Base-by-base conservation (phyloP, 768 basidiomycete species). In the Termitomyces sp. region DNA sequence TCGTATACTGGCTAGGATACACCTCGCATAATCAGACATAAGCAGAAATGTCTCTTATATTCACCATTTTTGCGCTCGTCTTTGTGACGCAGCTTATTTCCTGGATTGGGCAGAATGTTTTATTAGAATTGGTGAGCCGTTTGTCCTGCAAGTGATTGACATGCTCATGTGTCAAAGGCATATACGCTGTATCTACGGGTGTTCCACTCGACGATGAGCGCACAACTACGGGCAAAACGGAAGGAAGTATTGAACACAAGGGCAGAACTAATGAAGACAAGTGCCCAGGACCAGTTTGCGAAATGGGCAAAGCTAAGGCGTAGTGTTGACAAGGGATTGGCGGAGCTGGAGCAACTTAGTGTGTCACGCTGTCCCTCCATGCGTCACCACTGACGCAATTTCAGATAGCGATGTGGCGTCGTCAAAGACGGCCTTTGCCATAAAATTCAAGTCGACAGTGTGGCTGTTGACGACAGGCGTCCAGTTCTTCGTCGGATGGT, bases 231-330 rank as follows among this genome's bases (percentile, higher is more conserved):
- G 24, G 73, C 78, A 60, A 85, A 98, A 65, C 94, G 96, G 73
- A 75, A 81, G 8, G 87, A 95, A 57, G 83, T 98, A 33, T 78
- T 98, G 46, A 71, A 75, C 31, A 88, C 85, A 39, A 95, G 95
- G 74, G 80, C 89, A 27, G 93, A 98, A 69, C 84, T 98, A 3
- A 72, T 89, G 62, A 86, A 86, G 69, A 98, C 95, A 36, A 94
- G 91, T 66, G 91, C 94, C 18, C 97, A 98, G 70, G 95, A 98
- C 68, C 92, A 98, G 68, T 99, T 99, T 70, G 93, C 95, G 20
- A 98, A 94, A 75, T 98, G 97, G 96, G 96, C 96, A 49, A 95
- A 94, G 75, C 75, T 98, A 68, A 77, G 91, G 66, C 75, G 97
- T 64, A 92, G 83, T 65, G 85, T 98, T 47, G 96, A 98, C 76